Percentiles rank a stretch among this genome's conserved stretches.
Conservation (phyloP, 2,329 filamentous ascomycete genomes). For the Exophiala bonariae region DNA sequence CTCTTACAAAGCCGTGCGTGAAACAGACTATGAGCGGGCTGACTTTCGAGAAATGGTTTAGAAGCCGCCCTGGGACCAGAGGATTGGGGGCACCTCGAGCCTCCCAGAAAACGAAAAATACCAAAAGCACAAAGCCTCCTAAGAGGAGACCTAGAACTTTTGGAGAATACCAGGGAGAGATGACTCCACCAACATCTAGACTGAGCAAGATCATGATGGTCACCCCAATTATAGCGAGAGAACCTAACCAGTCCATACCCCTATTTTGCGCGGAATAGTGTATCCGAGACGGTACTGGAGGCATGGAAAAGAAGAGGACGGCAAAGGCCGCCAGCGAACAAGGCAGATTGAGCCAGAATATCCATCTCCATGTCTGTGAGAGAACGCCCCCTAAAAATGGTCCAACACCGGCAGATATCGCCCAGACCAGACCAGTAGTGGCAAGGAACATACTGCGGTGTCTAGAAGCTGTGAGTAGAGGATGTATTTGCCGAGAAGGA, state of each 20-base stretch:
- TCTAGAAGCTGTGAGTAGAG: conserved; percentile 53
- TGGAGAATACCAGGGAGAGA: conserved; percentile 71
- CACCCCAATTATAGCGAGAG: conserved; percentile 66
- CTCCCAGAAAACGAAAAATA: conserved; percentile 71
- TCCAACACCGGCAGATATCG: conserved; percentile 52
- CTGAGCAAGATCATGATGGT: conserved; percentile 84
- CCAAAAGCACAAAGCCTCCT: conserved; percentile 65
- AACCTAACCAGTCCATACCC: conserved; percentile 57
- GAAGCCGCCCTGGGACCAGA: conserved; percentile 72
- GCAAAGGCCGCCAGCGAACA: conserved; percentile 49
- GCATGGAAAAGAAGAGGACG: conserved; percentile 52
- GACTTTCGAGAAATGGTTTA: conserved; percentile 55
- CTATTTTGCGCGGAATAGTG: conserved; percentile 41
- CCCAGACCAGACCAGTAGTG: conserved; percentile 50
- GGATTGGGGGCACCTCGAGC: conserved; percentile 72
- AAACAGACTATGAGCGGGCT: conserved; percentile 58
- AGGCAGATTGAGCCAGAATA: conserved; percentile 57
- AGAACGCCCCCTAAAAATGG: conserved; percentile 56
- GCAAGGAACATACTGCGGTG: conserved; percentile 27
- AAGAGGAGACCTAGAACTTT: conserved; percentile 75
- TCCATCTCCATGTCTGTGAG: conserved; percentile 48
- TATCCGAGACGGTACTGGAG: conserved; percentile 50
- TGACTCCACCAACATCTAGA: conserved; percentile 77
- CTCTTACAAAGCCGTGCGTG: conserved; percentile 35
- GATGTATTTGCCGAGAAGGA: conserved; percentile 45